Percentiles rank a stretch among this genome's conserved stretches.
Evolutionary conservation across 768 basidiomycete genomes (phyloP).

Genomic region (Pulveroboletus frians): DNA sequence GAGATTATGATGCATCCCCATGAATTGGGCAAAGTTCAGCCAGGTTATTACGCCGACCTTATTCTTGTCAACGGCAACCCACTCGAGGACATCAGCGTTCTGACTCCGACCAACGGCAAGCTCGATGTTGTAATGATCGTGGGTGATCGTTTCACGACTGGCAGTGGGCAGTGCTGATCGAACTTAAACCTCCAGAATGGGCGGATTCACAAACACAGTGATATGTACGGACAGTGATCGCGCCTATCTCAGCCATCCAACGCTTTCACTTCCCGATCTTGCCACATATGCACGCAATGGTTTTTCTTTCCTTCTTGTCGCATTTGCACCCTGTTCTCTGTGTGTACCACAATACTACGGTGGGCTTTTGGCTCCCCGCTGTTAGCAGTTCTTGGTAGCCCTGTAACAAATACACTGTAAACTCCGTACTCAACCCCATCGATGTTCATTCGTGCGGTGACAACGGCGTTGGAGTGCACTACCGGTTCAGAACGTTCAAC

Average conservation of each 20-base stretch:
- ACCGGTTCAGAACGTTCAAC: too few species aligned
- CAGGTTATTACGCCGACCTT: conserved; percentile 35
- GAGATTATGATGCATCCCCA: conserved; percentile 34
- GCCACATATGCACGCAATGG: too few species aligned
- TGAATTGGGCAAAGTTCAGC: conserved; percentile 34
- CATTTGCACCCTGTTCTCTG: not conserved
- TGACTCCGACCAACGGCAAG: conserved; percentile 29
- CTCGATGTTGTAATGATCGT: conserved; percentile 34
- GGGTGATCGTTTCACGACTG: not conserved
- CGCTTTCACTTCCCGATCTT: not conserved
- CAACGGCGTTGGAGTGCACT: too few species aligned
- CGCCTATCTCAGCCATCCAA: not conserved
- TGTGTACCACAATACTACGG: not conserved
- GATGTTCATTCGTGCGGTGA: not conserved
- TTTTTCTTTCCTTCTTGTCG: not conserved
- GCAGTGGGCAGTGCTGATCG: conserved; percentile 1
- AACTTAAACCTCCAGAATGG: conserved; percentile 15
- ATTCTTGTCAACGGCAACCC: conserved; percentile 35
- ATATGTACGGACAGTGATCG: not conserved
- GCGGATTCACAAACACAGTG: conserved; percentile 19
- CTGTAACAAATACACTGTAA: not conserved
- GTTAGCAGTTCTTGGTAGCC: not conserved
- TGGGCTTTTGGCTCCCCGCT: not conserved
- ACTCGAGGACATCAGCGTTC: conserved; percentile 31
- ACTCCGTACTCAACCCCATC: not conserved